Evolutionary conservation across 176 grass and related monocot genomes (phyloP).

Genomic region (Ampelocalamus luodianensis): DNA sequence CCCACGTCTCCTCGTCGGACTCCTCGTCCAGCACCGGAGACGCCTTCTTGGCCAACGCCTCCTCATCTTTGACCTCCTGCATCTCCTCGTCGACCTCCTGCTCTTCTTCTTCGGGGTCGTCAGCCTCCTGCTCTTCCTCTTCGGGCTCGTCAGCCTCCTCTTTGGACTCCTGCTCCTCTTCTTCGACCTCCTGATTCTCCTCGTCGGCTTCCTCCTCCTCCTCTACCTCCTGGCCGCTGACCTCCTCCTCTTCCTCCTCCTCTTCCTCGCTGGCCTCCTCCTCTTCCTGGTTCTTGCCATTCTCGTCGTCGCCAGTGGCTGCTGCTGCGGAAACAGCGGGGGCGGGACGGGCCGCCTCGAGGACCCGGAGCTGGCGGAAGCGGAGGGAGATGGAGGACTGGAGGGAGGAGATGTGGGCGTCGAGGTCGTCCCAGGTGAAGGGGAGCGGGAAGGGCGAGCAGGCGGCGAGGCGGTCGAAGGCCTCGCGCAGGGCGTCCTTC

Average conservation of each 20-base stretch:
- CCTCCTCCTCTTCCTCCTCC: neutral
- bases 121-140: neutral
- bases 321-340: neutral
- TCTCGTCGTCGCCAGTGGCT: neutral
- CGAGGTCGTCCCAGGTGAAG: conserved; percentile 57
- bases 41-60: neutral
- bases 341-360: conserved; percentile 23
- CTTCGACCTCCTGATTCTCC: neutral
- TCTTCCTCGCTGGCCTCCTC: neutral
- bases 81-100: neutral
- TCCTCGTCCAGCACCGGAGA: neutral
- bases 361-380: conserved; percentile 40
- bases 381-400: conserved; percentile 39
- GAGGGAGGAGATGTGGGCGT: conserved; percentile 54
- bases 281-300: neutral
- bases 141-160: neutral
- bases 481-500: conserved; percentile 54
- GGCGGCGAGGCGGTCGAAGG: conserved; percentile 51
- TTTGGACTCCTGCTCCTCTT: neutral
- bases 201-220: neutral
- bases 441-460: conserved; percentile 46
- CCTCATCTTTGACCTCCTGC: neutral
- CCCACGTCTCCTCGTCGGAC: neutral
- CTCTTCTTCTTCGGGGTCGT: neutral
- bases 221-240: neutral